Conservation (phyloP, 345 rosid species). For the Eucalyptus regnans region DNA sequence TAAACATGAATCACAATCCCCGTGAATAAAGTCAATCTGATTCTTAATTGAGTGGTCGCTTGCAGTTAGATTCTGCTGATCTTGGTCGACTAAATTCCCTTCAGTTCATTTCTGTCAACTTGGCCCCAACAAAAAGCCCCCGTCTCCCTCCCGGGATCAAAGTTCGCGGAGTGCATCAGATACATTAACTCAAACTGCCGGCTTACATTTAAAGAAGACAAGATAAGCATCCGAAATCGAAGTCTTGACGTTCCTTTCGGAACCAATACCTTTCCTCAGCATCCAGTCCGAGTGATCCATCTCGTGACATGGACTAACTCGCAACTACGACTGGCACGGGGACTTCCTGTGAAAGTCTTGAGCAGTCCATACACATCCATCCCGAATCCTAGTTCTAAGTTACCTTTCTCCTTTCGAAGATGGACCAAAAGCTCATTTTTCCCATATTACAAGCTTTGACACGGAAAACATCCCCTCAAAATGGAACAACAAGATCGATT, state of each 20-base stretch:
- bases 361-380: background rate
- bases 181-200: accelerated
- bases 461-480: background rate
- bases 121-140: background rate
- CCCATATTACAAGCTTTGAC: background rate
- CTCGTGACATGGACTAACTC: background rate
- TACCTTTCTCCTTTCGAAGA: background rate
- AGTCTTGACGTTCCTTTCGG: background rate
- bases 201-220: background rate
- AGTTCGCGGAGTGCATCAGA: background rate
- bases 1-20: background rate
- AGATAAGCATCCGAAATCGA: background rate
- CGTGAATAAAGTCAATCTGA: background rate
- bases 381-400: background rate
- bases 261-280: background rate
- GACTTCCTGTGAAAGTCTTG: background rate
- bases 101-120: background rate
- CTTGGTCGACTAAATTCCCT: background rate
- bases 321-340: background rate
- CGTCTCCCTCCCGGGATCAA: accelerated
- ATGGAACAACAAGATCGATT: background rate
- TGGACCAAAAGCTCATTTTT: background rate
- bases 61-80: background rate
- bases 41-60: background rate
- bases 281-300: background rate